Percentiles rank a stretch among this genome's conserved stretches.
phyloP scores from a whole-genome alignment of 1,284 basidiomycete genomes.

The Sporisorium graminicola region DNA sequence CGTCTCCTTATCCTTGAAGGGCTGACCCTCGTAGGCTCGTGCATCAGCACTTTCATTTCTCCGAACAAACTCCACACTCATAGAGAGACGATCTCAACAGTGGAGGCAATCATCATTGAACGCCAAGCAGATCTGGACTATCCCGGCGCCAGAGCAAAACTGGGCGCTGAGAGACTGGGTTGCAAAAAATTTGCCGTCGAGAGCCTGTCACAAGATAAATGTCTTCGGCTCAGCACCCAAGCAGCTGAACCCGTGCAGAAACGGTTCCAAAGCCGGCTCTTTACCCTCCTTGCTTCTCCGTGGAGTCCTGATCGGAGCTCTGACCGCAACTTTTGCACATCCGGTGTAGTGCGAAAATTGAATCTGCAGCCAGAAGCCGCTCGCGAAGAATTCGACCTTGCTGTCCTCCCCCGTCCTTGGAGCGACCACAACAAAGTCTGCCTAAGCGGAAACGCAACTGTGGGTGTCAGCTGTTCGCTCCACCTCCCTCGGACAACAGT shows the following conservation, averaged over 20 bases:
- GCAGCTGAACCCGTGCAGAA: constrained; percentile 13
- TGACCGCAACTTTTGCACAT: constrained; percentile 17
- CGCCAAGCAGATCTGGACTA: background rate
- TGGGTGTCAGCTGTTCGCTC: background rate
- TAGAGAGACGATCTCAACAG: no score
- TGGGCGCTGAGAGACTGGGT: no score
- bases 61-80: no score
- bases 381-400: constrained; percentile 27
- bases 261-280: constrained; percentile 27
- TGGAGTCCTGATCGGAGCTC: constrained; percentile 13
- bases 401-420: constrained; percentile 11
- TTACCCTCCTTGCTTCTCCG: constrained; percentile 6
- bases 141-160: no score
- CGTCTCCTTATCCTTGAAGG: no score
- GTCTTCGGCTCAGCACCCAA: background rate
- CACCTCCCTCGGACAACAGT: background rate
- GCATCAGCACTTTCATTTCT: no score
- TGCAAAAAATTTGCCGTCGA: no score
- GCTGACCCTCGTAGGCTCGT: no score
- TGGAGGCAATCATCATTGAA: no score
- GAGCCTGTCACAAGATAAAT: constrained; percentile 6
- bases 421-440: constrained; percentile 31
- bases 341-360: constrained; percentile 6
- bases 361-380: constrained; percentile 24
- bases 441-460: no score